A percentile compares a stretch with the other conserved stretches of the same genome.
phyloP scores from a whole-genome alignment of 2,329 filamentous ascomycete species.

The Drechslerella dactyloides region DNA sequence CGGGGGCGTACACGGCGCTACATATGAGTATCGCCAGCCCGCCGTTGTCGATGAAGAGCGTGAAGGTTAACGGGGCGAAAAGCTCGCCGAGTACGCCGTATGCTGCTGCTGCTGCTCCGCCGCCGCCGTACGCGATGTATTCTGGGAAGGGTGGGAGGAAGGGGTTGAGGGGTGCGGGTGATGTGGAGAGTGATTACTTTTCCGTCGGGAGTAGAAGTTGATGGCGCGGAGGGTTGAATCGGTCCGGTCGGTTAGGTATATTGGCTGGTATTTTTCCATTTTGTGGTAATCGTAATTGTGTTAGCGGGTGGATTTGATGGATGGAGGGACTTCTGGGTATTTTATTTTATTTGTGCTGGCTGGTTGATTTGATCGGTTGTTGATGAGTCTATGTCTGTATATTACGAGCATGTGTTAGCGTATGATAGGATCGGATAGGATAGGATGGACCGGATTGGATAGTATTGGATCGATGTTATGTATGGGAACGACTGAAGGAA shows the following conservation, averaged over 20 bases:
- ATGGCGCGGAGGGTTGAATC: not conserved
- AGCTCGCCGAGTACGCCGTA: slow-evolving; percentile 20
- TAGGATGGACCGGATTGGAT: no score
- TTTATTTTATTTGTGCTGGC: not conserved
- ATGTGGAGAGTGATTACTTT: slow-evolving; percentile 26
- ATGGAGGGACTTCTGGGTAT: not conserved
- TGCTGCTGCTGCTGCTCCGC: slow-evolving; percentile 2
- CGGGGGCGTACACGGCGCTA: not conserved
- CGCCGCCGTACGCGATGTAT: slow-evolving; percentile 13
- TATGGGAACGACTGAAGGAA: no score
- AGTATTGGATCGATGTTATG: no score
- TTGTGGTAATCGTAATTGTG: not conserved
- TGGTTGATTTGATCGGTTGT: slow-evolving; percentile 8
- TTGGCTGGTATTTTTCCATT: not conserved
- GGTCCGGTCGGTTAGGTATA: not conserved
- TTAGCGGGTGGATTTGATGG: slow-evolving; percentile 1
- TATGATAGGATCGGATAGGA: not conserved
- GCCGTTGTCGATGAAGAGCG: slow-evolving; percentile 24
- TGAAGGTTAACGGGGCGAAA: slow-evolving; percentile 6
- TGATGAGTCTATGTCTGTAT: not conserved
- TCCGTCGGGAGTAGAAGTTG: slow-evolving; percentile 11
- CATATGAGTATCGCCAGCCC: slow-evolving; percentile 19
- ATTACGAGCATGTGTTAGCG: not conserved
- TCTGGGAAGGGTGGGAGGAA: slow-evolving; percentile 17
- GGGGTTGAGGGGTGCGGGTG: slow-evolving; percentile 22